phyloP scores from a whole-genome alignment of 768 basidiomycete species.

The Naganishia vaughanmartiniae region DNA sequence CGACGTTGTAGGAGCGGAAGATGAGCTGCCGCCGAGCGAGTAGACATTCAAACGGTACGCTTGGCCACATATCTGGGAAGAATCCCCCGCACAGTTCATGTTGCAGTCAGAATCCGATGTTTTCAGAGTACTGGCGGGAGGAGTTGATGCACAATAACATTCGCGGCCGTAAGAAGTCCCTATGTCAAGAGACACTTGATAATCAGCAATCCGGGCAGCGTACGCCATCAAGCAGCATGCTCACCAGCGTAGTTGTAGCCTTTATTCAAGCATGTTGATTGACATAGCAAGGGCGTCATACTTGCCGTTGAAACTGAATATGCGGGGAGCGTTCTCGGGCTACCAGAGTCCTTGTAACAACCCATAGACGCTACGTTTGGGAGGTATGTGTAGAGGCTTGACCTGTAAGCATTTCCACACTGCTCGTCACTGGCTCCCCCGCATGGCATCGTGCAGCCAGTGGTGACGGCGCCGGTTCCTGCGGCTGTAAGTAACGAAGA shows the following conservation, averaged over 20 bases:
- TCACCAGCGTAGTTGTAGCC: slow-evolving; percentile 61
- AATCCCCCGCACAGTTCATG: slow-evolving; percentile 67
- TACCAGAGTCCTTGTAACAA: slow-evolving; percentile 40
- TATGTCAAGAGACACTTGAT: neutral
- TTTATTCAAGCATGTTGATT: slow-evolving; percentile 59
- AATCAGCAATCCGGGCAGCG: too few species aligned
- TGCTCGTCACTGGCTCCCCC: slow-evolving; percentile 8
- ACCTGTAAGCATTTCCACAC: slow-evolving; percentile 15
- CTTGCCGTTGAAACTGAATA: slow-evolving; percentile 51
- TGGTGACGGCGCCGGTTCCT: neutral
- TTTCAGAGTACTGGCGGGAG: slow-evolving; percentile 61
- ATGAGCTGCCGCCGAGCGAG: neutral
- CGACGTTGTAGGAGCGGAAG: slow-evolving; percentile 1
- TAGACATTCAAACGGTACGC: slow-evolving; percentile 34
- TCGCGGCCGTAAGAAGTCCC: slow-evolving; percentile 26
- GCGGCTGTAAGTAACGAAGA: neutral
- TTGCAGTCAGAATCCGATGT: slow-evolving; percentile 61
- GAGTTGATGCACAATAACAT: slow-evolving; percentile 55
- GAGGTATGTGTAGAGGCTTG: slow-evolving; percentile 13
- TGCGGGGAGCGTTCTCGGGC: slow-evolving; percentile 34
- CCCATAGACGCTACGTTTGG: slow-evolving; percentile 33
- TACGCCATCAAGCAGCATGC: neutral
- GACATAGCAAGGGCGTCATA: slow-evolving; percentile 65
- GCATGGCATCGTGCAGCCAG: slow-evolving; percentile 21
- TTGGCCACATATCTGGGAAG: slow-evolving; percentile 39